Percentiles rank a stretch among this genome's conserved stretches.
phyloP scores from a whole-genome alignment of 257 asterid species.

The Jasminum sambac region DNA sequence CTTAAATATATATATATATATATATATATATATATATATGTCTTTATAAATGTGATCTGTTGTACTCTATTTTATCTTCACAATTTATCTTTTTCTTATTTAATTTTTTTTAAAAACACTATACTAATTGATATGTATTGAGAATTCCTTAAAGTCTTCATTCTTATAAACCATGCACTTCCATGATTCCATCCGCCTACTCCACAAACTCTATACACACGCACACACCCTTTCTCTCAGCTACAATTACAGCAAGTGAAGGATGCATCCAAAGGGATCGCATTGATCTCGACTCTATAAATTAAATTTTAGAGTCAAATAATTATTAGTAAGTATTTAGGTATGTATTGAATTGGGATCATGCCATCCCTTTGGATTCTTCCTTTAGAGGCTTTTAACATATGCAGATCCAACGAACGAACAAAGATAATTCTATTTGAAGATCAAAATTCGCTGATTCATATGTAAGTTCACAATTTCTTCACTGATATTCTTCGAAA shows the following conservation, averaged over 20 bases:
- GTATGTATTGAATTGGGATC: conserved; percentile 49
- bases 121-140: conserved; percentile 25
- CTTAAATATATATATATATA: too few species aligned
- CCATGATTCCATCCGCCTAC: conserved; percentile 49
- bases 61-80: too few species aligned
- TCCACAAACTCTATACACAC: background rate
- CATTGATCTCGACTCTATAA: conserved; percentile 77
- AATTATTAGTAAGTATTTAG: background rate
- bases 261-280: conserved; percentile 99
- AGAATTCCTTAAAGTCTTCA: conserved; percentile 29
- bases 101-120: too few species aligned
- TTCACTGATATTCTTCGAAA: too few species aligned
- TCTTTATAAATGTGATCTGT: too few species aligned
- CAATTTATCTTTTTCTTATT: too few species aligned
- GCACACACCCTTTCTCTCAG: background rate
- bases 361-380: conserved; percentile 68
- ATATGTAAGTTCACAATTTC: background rate
- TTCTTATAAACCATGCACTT: conserved; percentile 26
- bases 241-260: conserved; percentile 48
- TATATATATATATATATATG: too few species aligned
- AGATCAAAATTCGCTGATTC: background rate
- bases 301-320: background rate
- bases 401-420: conserved; percentile 25
- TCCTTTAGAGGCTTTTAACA: conserved; percentile 64
- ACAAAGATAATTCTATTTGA: background rate